phyloP scores from a whole-genome alignment of 2,329 filamentous ascomycete species.

The Tolypocladium guangdongense region DNA sequence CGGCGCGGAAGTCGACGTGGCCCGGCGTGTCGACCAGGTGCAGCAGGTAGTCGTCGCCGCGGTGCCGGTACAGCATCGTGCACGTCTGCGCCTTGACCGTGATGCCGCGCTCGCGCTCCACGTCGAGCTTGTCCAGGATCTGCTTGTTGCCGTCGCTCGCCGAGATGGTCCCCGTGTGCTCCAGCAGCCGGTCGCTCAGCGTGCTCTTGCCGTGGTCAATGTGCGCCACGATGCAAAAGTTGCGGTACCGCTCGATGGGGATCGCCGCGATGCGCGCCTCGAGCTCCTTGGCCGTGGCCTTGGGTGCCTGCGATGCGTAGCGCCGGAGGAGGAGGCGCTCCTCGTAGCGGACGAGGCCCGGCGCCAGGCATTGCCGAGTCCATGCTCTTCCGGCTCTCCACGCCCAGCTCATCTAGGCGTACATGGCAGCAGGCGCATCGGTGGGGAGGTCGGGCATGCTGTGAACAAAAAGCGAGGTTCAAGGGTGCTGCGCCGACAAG shows the following conservation, averaged over 20 bases:
- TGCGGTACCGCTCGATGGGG: conserved; percentile 71
- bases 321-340: conserved; percentile 5
- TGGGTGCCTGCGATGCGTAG: conserved; percentile 9
- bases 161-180: conserved; percentile 87
- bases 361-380: conserved; percentile 21
- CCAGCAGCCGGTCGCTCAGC: conserved; percentile 80
- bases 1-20: conserved; percentile 94
- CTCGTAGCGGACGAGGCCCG: conserved; percentile 1
- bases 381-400: conserved; percentile 25
- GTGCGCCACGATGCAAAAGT: conserved; percentile 98
- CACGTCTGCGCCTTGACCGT: conserved; percentile 99
- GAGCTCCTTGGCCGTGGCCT: conserved; percentile 21
- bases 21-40: conserved; percentile 95
- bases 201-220: conserved; percentile 99
- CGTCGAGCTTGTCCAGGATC: conserved; percentile 92
- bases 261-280: conserved; percentile 56
- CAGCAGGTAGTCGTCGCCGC: conserved; percentile 79
- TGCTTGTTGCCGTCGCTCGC: conserved; percentile 78
- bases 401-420: conserved; percentile 25
- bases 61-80: conserved; percentile 88
- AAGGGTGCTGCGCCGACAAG: background rate
- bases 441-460: background rate
- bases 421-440: conserved; percentile 5
- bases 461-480: background rate
- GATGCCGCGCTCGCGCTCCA: conserved; percentile 90